Evolutionary conservation across 148 eudicot genomes (phyloP), one percentile per base, ranked within the genome.

Genomic region (Agrostemma githago): DNA sequence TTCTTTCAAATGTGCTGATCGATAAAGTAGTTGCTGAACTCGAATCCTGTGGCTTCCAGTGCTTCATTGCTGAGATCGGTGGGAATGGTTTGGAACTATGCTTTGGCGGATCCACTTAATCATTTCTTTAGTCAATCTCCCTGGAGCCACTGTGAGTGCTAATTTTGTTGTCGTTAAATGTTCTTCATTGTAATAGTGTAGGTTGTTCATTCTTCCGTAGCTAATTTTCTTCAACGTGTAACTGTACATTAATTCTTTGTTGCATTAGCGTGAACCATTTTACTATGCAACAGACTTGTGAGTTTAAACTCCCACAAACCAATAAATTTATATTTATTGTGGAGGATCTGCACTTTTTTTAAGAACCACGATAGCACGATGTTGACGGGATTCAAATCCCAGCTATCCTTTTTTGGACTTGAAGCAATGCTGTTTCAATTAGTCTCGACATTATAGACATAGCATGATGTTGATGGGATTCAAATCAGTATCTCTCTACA

Each of bases 1-100:
- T 90, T 59, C 70, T 95, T 48, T 88, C 92, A 6, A 87, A 77
- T 19, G 73, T 85, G 42, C 84, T 89, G 54, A 84, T 89, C 11
- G 90, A 95, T 44, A 88, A 95, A 84, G 93, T 89, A 40, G 84
- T 79, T 62, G 87, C 87, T 19, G 99, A 95, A 81, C 70, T 95
- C 8, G 93, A 92, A 73, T 78, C 86, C 5, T 85, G 87, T 40
- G 99, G 99, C 37, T 95, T 92, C 79, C 79, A 95, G 66, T 95
- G 96, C 82, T 79, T 92, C 74, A 83, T 79, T 43, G 97, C 96
- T 11, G 89, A 83, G 68, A 89, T 90, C 64, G 99, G 99, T 17
- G 96, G 96, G 51, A 85, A 76, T 43, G 96, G 97, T 67, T 61
- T 89, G 74, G 89, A 95, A 63, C 74, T 92, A 61, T 86, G 87